Evolutionary conservation across 1,284 basidiomycete species (phyloP), one percentile per base, ranked within the genome.

Genomic region (Puccinia triticina): DNA sequence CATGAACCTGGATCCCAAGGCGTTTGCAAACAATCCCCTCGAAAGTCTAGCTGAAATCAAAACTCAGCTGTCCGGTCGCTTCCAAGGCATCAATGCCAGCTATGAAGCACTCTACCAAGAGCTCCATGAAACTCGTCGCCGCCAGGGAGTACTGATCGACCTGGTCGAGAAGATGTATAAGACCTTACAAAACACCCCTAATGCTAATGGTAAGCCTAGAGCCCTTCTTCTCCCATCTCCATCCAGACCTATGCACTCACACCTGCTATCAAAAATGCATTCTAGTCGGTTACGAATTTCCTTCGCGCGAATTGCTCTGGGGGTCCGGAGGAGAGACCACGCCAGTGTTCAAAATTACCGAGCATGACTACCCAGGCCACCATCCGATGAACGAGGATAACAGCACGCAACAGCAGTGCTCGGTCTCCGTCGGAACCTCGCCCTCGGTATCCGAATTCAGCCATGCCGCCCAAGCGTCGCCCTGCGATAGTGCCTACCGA

Each of bases 21-120:
- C 14, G 21, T 57, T 75, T 37, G 26, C 73, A 34, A 34, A 34
- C n/a, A 40, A 57, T 57, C 55, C 73, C 26, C 26, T 75, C 26
- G 76, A 78, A 78, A 78, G 29, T 18, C 21, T 67, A 21, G n/a
- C 43, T 4, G 61, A 32, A 32, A 37, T 78, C 16, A 78, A 67
- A 53, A 48, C 48, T 69, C 61, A 78, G 18, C 8, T 78, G 26
- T 48, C 61, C n/a, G n/a, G 32, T 37, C 61, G 46, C 46, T 53
- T 78, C 29, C 59, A 66, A 50, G 59, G 59, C 4, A 48, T 78
- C 29, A 32, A 53, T 78, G 59, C 46, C 16, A 64, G 26, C 48
- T 78, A 78, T 55, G 76, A 78, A 53, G 23, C 59, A 34, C 76
- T 78, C 40, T 67, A 78, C 53, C 76, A 55, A 53, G 76, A 78